Base-by-base conservation (phyloP, 169 alveolate species). In the Cytauxzoon felis region DNA sequence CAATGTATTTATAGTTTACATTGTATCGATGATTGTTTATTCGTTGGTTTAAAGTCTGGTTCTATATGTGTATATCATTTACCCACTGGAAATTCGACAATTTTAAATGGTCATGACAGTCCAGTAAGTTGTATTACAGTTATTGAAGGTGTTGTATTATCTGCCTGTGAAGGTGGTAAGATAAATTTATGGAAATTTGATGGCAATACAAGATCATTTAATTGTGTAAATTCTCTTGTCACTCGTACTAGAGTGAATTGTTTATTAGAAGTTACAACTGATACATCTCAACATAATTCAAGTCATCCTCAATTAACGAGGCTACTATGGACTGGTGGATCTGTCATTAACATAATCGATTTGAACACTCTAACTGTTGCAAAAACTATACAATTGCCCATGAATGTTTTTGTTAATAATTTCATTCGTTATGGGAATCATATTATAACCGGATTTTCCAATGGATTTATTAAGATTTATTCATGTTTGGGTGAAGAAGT, bases 1-100 rank as follows among this genome's bases (percentile, higher is more conserved):
- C 58, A 43, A 24, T 38, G 26, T 23, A 49, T 76, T 11, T 61
- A 32, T 76, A 76, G 81, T 26, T 38, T 76, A 54, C 38, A 32
- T 23, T 76, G 78, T 38, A 76, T 76, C 51, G 71, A 76, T 42
- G 86, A 76, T 36, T 76, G 80, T 34, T 69, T 76, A 19, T 76
- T 76, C 23, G 65, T 63, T 1, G 86, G 86, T 11, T 27, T 76
- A 11, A 41, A 56, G 26, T 60, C 73, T 11, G 86, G 86, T 0
- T 81, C 65, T 34, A 76, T 76, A 3, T 76, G 76, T 27, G 86
- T 76, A 21, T 60, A 24, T 67, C 86, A 76, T 42, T 24, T 76
- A 5, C 80, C 80, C 32, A 76, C 79, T 11, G 82, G 80, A 18
- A 76, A 57, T n/a, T 76, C 80, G 52, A 76, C 86, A 7, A 53